phyloP scores from a whole-genome alignment of 2,329 filamentous ascomycete species.

The Leptodontidium sp. region DNA sequence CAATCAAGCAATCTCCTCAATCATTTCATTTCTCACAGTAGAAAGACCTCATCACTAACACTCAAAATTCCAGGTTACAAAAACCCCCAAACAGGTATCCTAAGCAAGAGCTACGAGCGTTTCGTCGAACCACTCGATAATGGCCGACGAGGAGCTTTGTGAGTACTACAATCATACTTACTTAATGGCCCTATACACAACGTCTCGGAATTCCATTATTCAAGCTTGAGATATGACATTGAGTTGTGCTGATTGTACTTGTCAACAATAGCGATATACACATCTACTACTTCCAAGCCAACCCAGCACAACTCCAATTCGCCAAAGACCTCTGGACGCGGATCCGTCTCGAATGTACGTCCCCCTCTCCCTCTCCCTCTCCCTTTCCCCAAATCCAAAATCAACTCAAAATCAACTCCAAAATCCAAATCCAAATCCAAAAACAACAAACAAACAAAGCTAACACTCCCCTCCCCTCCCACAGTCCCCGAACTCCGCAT shows the following conservation, averaged over 20 bases:
- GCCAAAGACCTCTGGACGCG: constrained; percentile 79
- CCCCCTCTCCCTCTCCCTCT: constrained; percentile 16
- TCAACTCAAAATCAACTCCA: too few relatives aligned
- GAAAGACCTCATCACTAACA: not conserved
- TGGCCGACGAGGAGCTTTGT: constrained; percentile 75
- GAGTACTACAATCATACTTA: constrained; percentile 43
- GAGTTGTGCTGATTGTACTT: not conserved
- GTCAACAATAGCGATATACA: constrained; percentile 70
- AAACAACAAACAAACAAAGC: not conserved
- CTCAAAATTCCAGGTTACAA: constrained; percentile 50
- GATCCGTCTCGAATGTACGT: constrained; percentile 79
- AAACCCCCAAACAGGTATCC: constrained; percentile 67
- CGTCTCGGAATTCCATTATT: not conserved
- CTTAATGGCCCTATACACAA: not conserved
- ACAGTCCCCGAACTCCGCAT: constrained; percentile 85
- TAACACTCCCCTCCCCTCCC: not conserved
- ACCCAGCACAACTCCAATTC: constrained; percentile 68
- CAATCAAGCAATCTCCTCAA: too few relatives aligned
- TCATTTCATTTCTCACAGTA: too few relatives aligned
- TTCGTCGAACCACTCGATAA: constrained; percentile 76
- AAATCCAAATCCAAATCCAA: too few relatives aligned
- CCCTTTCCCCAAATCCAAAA: not conserved
- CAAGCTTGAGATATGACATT: not conserved
- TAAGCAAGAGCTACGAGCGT: constrained; percentile 73
- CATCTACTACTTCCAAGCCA: constrained; percentile 79